phyloP scores from a whole-genome alignment of 2,329 filamentous ascomycete genomes.

The Septoria petroselini region DNA sequence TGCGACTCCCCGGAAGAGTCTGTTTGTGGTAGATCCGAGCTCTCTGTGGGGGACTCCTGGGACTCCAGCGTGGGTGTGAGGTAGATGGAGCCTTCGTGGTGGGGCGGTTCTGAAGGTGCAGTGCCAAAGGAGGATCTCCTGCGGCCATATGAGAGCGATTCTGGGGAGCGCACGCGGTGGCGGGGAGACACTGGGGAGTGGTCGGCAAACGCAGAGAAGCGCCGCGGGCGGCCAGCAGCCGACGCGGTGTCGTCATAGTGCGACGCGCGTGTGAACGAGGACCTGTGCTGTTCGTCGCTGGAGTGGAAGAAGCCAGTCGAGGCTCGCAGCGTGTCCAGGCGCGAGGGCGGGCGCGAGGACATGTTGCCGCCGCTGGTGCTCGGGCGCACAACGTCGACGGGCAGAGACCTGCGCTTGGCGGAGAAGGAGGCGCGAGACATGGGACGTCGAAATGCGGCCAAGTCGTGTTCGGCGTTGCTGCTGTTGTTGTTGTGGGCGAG shows the following conservation, averaged over 20 bases:
- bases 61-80: conserved; percentile 7
- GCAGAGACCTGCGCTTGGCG: conserved; percentile 21
- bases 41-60: conserved; percentile 39
- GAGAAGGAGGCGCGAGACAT: conserved; percentile 14
- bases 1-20: conserved; percentile 77
- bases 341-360: conserved; percentile 22
- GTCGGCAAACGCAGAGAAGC: conserved; percentile 23
- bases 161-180: conserved; percentile 30
- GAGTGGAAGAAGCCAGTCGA: conserved; percentile 25
- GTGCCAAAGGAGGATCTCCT: conserved; percentile 27
- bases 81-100: conserved; percentile 8
- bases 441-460: conserved; percentile 3
- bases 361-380: conserved; percentile 9
- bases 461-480: conserved; percentile 45
- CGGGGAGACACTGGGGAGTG: conserved; percentile 26
- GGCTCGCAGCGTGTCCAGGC: conserved; percentile 22
- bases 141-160: conserved; percentile 27
- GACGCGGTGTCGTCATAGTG: conserved; percentile 26
- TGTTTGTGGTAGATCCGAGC: conserved; percentile 45
- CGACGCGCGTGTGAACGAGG: conserved; percentile 11
- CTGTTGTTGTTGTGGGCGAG: conserved; percentile 26
- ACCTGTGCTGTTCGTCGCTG: not conserved
- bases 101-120: conserved; percentile 4
- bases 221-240: conserved; percentile 24
- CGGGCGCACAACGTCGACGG: conserved; percentile 1